Conservation (phyloP, 2,329 filamentous ascomycete species). For the Arachnomyces sp. region DNA sequence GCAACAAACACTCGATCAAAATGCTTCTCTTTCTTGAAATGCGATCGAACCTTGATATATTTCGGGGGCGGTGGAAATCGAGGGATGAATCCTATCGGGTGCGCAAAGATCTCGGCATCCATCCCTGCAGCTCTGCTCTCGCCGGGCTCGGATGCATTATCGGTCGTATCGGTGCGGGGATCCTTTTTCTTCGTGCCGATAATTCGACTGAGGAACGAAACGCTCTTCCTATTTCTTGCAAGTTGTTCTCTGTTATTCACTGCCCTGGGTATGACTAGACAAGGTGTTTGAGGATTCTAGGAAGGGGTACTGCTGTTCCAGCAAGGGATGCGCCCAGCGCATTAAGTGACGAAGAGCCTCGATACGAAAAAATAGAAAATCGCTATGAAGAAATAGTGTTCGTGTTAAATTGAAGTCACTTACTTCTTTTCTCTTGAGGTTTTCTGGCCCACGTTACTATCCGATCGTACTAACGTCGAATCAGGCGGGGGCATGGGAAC, state of each 20-base stretch:
- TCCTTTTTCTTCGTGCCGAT: constrained; percentile 69
- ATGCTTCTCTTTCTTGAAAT: constrained; percentile 71
- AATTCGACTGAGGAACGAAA: constrained; percentile 83
- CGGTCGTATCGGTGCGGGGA: constrained; percentile 35
- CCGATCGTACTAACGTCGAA: constrained; percentile 13
- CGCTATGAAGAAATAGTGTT: background rate
- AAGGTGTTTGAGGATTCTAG: background rate
- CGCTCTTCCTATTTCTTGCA: constrained; percentile 59
- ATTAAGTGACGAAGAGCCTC: background rate
- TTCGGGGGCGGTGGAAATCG: constrained; percentile 79
- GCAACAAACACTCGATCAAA: constrained; percentile 87
- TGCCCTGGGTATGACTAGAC: background rate
- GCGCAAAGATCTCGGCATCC: constrained; percentile 74
- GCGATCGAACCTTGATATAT: constrained; percentile 76
- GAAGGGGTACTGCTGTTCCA: background rate
- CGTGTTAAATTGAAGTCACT: constrained; percentile 20
- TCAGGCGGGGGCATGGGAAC: constrained; percentile 24
- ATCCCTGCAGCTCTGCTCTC: constrained; percentile 67
- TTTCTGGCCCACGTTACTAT: constrained; percentile 19
- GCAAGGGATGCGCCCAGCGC: background rate
- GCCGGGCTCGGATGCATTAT: constrained; percentile 62
- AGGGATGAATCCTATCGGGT: constrained; percentile 73
- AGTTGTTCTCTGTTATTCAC: background rate
- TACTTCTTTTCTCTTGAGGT: constrained; percentile 57
- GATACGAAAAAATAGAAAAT: background rate